These are phyloP conservation scores for Exophiala xenobiotica DNA, from an alignment of 2,329 filamentous ascomycete species.

Conservation along the genomic window DNA sequence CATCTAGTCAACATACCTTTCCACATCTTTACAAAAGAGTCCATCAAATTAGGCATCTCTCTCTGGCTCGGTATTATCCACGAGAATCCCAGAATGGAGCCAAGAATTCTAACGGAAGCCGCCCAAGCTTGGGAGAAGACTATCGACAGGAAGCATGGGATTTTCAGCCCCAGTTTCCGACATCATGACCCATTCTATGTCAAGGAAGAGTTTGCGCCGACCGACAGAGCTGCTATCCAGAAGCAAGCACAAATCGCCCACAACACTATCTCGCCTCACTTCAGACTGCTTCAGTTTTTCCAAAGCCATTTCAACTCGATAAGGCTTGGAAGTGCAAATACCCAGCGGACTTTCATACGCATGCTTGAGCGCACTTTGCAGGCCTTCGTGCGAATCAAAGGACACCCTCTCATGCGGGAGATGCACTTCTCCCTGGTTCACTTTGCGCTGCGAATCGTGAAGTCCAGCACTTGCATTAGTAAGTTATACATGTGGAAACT, in stretches of 20 bases:
- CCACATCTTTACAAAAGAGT: constrained; percentile 86
- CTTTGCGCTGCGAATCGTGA: constrained; percentile 76
- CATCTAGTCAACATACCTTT: constrained; percentile 93
- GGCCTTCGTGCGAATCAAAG: constrained; percentile 66
- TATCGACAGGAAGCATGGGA: constrained; percentile 71
- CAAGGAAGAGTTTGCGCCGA: constrained; percentile 89
- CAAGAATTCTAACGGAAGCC: constrained; percentile 81
- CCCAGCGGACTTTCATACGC: constrained; percentile 77
- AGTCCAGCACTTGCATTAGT: constrained; percentile 64
- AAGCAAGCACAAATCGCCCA: constrained; percentile 77
- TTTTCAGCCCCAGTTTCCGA: constrained; percentile 72
- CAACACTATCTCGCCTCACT: constrained; percentile 81
- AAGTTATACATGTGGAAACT: constrained; percentile 73
- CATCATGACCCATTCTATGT: constrained; percentile 86
- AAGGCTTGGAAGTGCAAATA: constrained; percentile 77
- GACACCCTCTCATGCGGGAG: constrained; percentile 86
- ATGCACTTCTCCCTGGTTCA: constrained; percentile 86
- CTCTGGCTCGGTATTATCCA: constrained; percentile 97
- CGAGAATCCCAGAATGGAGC: constrained; percentile 85
- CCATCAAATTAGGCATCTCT: constrained; percentile 91
- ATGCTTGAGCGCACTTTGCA: constrained; percentile 76
- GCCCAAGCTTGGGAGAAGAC: constrained; percentile 88
- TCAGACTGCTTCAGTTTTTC: constrained; percentile 81
- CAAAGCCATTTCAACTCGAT: constrained; percentile 93
- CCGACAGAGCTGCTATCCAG: constrained; percentile 71